Evolutionary conservation across 2,329 filamentous ascomycete species (phyloP).

Genomic region (Fusarium ramigenum): DNA sequence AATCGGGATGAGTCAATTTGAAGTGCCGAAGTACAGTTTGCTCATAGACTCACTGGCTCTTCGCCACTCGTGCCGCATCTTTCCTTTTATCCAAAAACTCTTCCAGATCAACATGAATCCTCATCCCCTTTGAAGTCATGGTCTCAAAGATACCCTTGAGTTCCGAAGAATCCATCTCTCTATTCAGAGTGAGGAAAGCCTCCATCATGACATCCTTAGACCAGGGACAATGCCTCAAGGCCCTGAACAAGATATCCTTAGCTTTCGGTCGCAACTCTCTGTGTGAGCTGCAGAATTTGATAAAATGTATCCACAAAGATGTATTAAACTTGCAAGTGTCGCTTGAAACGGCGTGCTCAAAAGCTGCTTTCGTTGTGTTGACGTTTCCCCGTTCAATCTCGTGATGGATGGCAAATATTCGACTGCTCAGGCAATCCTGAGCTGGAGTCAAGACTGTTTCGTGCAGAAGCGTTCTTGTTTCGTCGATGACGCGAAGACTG

Average conservation of each 20-base stretch:
- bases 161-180: slow-evolving; percentile 58
- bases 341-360: slow-evolving; percentile 60
- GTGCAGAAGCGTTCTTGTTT: slow-evolving; percentile 73
- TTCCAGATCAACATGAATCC: slow-evolving; percentile 62
- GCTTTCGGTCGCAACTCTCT: slow-evolving; percentile 52
- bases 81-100: slow-evolving; percentile 55
- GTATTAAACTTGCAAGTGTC: slow-evolving; percentile 52
- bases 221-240: slow-evolving; percentile 59
- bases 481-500: slow-evolving; percentile 77
- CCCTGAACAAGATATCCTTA: slow-evolving; percentile 60
- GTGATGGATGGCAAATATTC: slow-evolving; percentile 62
- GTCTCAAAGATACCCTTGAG: slow-evolving; percentile 59
- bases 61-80: too few relatives aligned
- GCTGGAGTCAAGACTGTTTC: slow-evolving; percentile 56
- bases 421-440: slow-evolving; percentile 55
- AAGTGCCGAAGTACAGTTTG: too few relatives aligned
- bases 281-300: slow-evolving; percentile 56
- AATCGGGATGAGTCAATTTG: too few relatives aligned
- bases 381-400: slow-evolving; percentile 59
- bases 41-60: too few relatives aligned
- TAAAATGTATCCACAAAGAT: slow-evolving; percentile 60
- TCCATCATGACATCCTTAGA: slow-evolving; percentile 61
- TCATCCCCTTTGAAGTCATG: slow-evolving; percentile 59
- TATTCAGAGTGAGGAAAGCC: slow-evolving; percentile 57
- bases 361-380: slow-evolving; percentile 60